A percentile compares a stretch with the other conserved stretches of the same genome.
phyloP scores from a whole-genome alignment of 176 grass and related monocot species.

The Rhynchospora breviuscula region DNA sequence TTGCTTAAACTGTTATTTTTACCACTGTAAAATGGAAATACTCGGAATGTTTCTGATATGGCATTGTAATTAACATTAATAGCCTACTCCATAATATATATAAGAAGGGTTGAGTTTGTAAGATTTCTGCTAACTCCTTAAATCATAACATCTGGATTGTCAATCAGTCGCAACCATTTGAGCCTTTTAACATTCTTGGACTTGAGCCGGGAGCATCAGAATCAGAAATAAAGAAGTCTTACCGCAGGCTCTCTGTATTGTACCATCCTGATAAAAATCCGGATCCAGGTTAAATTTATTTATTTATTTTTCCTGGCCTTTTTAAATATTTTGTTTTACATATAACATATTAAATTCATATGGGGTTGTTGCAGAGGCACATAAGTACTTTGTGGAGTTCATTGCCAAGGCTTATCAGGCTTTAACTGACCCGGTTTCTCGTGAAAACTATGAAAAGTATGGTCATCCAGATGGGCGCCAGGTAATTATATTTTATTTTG shows the following conservation, averaged over 20 bases:
- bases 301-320: background rate
- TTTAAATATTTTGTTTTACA: no score
- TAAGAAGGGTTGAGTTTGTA: background rate
- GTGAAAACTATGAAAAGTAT: conserved; percentile 99
- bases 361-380: conserved; percentile 64
- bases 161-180: conserved; percentile 80
- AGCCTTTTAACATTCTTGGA: conserved; percentile 97
- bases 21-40: background rate
- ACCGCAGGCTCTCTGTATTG: conserved; percentile 85
- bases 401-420: conserved; percentile 99
- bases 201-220: conserved; percentile 77
- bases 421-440: conserved; percentile 86
- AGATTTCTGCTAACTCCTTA: background rate
- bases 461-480: conserved; percentile 97
- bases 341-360: conserved; percentile 3
- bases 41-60: background rate
- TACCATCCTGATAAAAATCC: conserved; percentile 99
- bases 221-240: conserved; percentile 88
- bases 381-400: conserved; percentile 91
- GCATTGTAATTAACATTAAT: background rate
- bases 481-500: conserved; percentile 38
- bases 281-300: conserved; percentile 66
- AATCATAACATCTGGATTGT: conserved; percentile 24
- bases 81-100: background rate
- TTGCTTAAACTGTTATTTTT: background rate